phyloP scores from a whole-genome alignment of 441 rosid genomes.

The Populus hybrid region DNA sequence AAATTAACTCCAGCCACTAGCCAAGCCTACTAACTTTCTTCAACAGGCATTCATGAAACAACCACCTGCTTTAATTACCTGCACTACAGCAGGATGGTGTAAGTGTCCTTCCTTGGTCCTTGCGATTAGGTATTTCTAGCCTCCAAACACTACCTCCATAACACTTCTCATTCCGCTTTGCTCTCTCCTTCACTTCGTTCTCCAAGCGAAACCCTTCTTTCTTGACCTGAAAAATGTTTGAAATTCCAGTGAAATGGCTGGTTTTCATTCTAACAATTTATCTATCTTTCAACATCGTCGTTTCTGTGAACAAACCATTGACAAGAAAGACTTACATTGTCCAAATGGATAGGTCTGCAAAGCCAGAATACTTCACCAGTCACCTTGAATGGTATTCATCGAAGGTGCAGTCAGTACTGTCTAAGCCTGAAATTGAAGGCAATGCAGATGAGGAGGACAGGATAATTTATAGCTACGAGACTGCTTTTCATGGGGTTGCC shows the following conservation, averaged over 20 bases:
- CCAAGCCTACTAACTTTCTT: slow-evolving; percentile 10
- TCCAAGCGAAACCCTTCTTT: neutral
- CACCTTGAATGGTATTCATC: slow-evolving; percentile 81
- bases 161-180: neutral
- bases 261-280: slow-evolving; percentile 30
- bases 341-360: slow-evolving; percentile 81
- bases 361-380: slow-evolving; percentile 53
- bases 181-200: neutral
- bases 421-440: slow-evolving; percentile 23
- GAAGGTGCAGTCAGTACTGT: slow-evolving; percentile 45
- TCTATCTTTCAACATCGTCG: slow-evolving; percentile 27
- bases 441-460: slow-evolving; percentile 36
- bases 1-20: slow-evolving; percentile 18
- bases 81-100: slow-evolving; percentile 8
- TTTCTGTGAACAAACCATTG: slow-evolving; percentile 20
- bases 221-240: slow-evolving; percentile 29
- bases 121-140: slow-evolving; percentile 14
- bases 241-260: slow-evolving; percentile 39
- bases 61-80: slow-evolving; percentile 35
- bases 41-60: slow-evolving; percentile 33
- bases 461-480: slow-evolving; percentile 69
- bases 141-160: slow-evolving; percentile 4
- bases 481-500: slow-evolving; percentile 73
- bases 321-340: slow-evolving; percentile 61
- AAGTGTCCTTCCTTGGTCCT: slow-evolving; percentile 10